Conservation (phyloP, 2,329 filamentous ascomycete genomes). For the Botrytis elliptica region DNA sequence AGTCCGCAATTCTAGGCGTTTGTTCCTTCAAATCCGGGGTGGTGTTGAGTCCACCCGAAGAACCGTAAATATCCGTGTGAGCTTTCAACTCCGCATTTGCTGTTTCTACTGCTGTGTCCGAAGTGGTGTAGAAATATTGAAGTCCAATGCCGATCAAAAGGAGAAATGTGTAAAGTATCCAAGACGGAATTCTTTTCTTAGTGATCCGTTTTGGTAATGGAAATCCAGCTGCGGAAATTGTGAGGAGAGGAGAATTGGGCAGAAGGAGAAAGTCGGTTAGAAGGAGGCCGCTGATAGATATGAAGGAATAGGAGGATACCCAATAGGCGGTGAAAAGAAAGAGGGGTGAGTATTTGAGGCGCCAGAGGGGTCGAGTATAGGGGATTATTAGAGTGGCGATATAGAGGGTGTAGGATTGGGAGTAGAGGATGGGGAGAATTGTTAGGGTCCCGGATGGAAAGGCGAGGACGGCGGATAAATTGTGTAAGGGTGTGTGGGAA, state of each 20-base stretch:
- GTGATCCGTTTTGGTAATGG: constrained; percentile 21
- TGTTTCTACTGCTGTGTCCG: constrained; percentile 37
- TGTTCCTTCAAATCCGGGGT: constrained; percentile 40
- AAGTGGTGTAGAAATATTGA: constrained; percentile 46
- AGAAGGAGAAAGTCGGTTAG: constrained; percentile 45
- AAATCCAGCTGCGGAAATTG: constrained; percentile 31
- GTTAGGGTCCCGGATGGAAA: constrained; percentile 49
- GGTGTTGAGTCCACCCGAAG: constrained; percentile 40
- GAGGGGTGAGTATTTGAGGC: constrained; percentile 22
- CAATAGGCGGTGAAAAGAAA: constrained; percentile 48
- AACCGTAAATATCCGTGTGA: constrained; percentile 45
- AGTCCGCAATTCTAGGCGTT: constrained; percentile 45
- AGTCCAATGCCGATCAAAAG: constrained; percentile 41
- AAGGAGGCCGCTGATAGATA: constrained; percentile 44
- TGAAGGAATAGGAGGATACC: constrained; percentile 50
- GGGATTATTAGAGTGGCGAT: constrained; percentile 49
- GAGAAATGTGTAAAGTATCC: constrained; percentile 37
- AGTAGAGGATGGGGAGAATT: constrained; percentile 46
- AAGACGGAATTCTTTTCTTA: constrained; percentile 33
- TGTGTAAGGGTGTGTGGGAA: constrained; percentile 37
- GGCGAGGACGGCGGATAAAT: constrained; percentile 43
- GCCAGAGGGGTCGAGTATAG: constrained; percentile 28
- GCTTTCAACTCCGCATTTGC: constrained; percentile 42
- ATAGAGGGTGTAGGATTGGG: constrained; percentile 49
- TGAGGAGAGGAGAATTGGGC: constrained; percentile 41